Base-by-base conservation (phyloP, 2,329 filamentous ascomycete genomes). In the Boeremia lycopersici region DNA sequence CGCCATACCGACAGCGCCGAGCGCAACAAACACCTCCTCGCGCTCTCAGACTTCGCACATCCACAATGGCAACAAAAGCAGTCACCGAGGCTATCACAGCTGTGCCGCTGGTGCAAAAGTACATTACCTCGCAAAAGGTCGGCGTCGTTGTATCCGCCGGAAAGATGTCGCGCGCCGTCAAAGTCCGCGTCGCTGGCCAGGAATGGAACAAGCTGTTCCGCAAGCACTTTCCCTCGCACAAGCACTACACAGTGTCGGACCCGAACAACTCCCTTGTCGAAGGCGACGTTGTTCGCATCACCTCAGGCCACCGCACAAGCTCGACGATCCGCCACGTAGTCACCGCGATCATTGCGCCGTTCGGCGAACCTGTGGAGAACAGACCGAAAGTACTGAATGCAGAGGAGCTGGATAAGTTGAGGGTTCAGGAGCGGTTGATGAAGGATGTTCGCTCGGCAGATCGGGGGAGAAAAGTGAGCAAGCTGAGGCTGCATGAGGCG, bases 61-160 rank as follows among this genome's bases (percentile, higher is more conserved):
- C 44, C 59, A 59, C 34, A 51, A 69, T 69, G 65, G 59, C 64
- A 42, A 65, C 61, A 11, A 53, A 63, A 56, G 49, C 60, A 60
- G 58, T 60, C 35, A 60, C 60, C 13, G 53, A 63, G 48, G 48
- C 60, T 19, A 66, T 60, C 36, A 48, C 61, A 19, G 56, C 54
- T 11, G 57, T 52, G 11, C 62, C 68, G 12, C 62, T 73, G 35
- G 53, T 74, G 6, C 65, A 65, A 4, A 62, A 64, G 45, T 57
- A 62, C 44, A 60, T 70, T n/a, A 65, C 65, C 25, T 68, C 63
- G 42, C 60, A 68, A 17, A 71, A 73, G 58, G 65, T 70, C 2
- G 89, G 89, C 59, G 85, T 93, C 35, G 90, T 93, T 23, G 84
- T 93, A 44, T 91, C 89, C 36, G 86, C 89, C 6, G 90, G 90